Percentiles rank a stretch among this genome's conserved stretches.
phyloP scores from a whole-genome alignment of 768 basidiomycete species.

The Saitozyma podzolica region DNA sequence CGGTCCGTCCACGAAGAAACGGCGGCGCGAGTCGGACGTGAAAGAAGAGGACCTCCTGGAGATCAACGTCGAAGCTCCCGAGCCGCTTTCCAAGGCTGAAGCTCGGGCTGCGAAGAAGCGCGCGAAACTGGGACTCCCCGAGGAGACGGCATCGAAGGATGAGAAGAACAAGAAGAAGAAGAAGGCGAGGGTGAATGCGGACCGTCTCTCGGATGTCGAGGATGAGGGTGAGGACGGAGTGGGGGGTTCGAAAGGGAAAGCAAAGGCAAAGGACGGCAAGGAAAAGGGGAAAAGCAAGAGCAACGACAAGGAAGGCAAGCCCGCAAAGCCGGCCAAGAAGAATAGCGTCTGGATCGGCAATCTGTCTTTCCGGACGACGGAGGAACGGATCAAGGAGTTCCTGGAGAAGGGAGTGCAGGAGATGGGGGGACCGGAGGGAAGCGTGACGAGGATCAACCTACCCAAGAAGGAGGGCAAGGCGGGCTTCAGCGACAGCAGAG shows the following conservation, averaged over 20 bases:
- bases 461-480: constrained; percentile 65
- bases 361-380: constrained; percentile 82
- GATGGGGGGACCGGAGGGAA: constrained; percentile 22
- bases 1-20: neutral
- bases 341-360: constrained; percentile 97
- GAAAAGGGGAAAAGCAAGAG: neutral
- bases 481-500: constrained; percentile 38
- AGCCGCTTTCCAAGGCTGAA: constrained; percentile 49
- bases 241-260: neutral
- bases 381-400: constrained; percentile 62
- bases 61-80: constrained; percentile 45
- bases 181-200: constrained; percentile 2
- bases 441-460: constrained; percentile 61
- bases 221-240: constrained; percentile 6
- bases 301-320: constrained; percentile 53
- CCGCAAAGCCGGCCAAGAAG: constrained; percentile 59
- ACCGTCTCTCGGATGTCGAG: neutral
- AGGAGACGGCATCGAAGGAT: constrained; percentile 48
- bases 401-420: constrained; percentile 32
- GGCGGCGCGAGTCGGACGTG: neutral
- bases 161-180: constrained; percentile 16
- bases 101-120: constrained; percentile 43
- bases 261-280: neutral
- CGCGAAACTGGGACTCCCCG: constrained; percentile 30
- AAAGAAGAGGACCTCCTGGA: constrained; percentile 31